Evolutionary conservation across 140 eudicot genomes (phyloP).

Genomic region (Oenanthe javanica): DNA sequence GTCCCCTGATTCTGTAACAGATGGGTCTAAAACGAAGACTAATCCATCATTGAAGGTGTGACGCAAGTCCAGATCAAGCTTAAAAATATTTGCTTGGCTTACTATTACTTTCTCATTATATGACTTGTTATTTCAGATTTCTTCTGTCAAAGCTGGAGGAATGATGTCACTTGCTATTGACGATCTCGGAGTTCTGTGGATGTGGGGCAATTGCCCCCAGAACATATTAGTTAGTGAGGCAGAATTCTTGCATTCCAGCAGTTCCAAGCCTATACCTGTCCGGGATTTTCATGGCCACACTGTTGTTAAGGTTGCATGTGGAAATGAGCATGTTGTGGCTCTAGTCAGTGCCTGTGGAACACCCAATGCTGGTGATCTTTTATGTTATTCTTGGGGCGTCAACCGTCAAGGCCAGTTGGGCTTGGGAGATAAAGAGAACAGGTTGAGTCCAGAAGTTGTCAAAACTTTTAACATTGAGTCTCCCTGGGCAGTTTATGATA

Average conservation of each 20-base stretch:
- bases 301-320: constrained; percentile 94
- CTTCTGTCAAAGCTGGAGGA: constrained; percentile 84
- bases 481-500: constrained; percentile 50
- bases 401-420: constrained; percentile 89
- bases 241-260: constrained; percentile 34
- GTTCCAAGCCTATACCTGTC: constrained; percentile 47
- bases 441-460: constrained; percentile 46
- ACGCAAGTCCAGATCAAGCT: not conserved
- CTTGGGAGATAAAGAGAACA: constrained; percentile 66
- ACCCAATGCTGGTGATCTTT: constrained; percentile 43
- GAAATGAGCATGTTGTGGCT: constrained; percentile 84
- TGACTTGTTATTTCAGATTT: constrained; percentile 33
- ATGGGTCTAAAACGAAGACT: constrained; percentile 29
- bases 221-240: constrained; percentile 30
- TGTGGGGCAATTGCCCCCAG: constrained; percentile 91
- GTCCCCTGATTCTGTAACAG: constrained; percentile 27
- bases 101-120: not conserved
- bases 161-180: constrained; percentile 96
- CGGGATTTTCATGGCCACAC: constrained; percentile 85
- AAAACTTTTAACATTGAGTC: constrained; percentile 40
- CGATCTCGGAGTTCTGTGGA: constrained; percentile 66
- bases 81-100: not conserved
- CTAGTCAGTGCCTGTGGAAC: constrained; percentile 62
- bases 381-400: constrained; percentile 88
- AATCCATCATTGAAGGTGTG: constrained; percentile 54